A percentile compares a stretch with the other conserved stretches of the same genome.
phyloP scores from a whole-genome alignment of 805 yeast genomes.

The Spathaspora hagerdaliae region DNA sequence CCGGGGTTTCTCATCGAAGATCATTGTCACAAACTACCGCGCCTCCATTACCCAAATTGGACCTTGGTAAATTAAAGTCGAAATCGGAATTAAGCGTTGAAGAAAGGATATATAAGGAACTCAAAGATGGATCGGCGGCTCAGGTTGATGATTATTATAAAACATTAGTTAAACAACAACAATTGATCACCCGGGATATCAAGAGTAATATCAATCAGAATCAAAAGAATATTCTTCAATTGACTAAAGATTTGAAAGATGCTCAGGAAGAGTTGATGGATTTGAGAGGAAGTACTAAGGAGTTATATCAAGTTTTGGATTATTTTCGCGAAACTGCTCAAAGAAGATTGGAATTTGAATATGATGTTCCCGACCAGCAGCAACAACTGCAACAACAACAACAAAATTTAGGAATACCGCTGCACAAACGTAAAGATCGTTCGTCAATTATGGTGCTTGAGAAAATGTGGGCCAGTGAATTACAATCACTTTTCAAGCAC shows the following conservation, averaged over 20 bases:
- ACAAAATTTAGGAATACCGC: constrained; percentile 6
- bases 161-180: constrained; percentile 45
- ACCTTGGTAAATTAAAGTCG: constrained; percentile 7
- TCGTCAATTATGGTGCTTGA: constrained; percentile 70
- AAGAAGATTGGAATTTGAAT: constrained; percentile 47
- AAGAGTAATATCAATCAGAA: constrained; percentile 58
- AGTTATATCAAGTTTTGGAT: constrained; percentile 54
- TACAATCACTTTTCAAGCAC: constrained; percentile 66
- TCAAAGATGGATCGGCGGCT: constrained; percentile 64
- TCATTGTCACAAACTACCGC: constrained; percentile 13
- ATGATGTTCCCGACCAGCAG: constrained; percentile 14
- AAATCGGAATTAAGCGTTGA: constrained; percentile 5
- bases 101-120: constrained; percentile 26
- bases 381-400: constrained; percentile 1
- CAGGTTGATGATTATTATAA: constrained; percentile 70
- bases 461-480: constrained; percentile 75
- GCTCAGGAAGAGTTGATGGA: constrained; percentile 62
- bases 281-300: constrained; percentile 57
- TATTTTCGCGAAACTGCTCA: constrained; percentile 61
- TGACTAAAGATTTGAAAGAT: constrained; percentile 56
- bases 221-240: constrained; percentile 55
- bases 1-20: constrained; percentile 26
- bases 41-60: constrained; percentile 30
- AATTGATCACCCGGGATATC: constrained; percentile 51
- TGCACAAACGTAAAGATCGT: constrained; percentile 46